Conservation (phyloP, 2,329 filamentous ascomycete species). For the Lachnellula hyalina region DNA sequence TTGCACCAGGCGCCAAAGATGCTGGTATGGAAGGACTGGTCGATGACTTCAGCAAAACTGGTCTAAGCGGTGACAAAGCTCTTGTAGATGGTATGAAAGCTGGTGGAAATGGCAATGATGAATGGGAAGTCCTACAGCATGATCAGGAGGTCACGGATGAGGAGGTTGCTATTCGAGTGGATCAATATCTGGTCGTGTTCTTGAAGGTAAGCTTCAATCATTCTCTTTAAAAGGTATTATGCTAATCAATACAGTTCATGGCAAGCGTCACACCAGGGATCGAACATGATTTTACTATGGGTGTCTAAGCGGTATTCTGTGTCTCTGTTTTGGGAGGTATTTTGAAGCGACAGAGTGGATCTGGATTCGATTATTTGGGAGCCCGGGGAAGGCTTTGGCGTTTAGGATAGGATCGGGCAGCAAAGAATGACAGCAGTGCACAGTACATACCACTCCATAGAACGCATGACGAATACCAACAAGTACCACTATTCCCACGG, state of each 20-base stretch:
- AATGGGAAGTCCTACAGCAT: constrained; percentile 62
- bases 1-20: constrained; percentile 38
- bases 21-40: constrained; percentile 79
- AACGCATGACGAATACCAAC: background rate
- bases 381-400: background rate
- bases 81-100: constrained; percentile 40
- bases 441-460: background rate
- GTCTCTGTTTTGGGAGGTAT: background rate
- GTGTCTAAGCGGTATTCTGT: constrained; percentile 51
- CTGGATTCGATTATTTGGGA: background rate
- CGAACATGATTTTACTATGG: constrained; percentile 97
- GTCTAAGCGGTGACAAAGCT: constrained; percentile 48
- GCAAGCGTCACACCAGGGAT: constrained; percentile 92
- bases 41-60: constrained; percentile 65
- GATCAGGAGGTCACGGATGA: constrained; percentile 60
- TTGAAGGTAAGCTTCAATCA: constrained; percentile 53
- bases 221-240: background rate
- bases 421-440: background rate
- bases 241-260: constrained; percentile 57
- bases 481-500: background rate
- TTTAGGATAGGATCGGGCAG: background rate
- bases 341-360: background rate
- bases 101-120: constrained; percentile 47
- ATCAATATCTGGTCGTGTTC: constrained; percentile 84
- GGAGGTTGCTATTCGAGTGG: constrained; percentile 77